Conservation (phyloP, 2,329 filamentous ascomycete genomes). For the Microdochium trichocladiopsis region DNA sequence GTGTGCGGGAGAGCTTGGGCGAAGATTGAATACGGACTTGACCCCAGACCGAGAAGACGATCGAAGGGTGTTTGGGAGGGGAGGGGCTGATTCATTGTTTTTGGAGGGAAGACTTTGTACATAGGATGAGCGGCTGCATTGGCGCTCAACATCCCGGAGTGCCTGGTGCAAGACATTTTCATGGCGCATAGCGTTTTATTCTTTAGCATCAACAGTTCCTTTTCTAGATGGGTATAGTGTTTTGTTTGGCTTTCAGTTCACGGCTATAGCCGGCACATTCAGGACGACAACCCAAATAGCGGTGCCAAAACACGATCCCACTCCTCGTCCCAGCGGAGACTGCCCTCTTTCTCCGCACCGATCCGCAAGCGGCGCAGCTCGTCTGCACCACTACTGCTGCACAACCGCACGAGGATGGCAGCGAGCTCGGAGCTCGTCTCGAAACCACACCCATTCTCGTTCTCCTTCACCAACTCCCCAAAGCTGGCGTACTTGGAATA, state of each 20-base stretch:
- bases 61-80: neutral
- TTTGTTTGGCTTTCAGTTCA: neutral
- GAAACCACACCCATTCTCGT: slow-evolving; percentile 81
- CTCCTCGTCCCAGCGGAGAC: slow-evolving; percentile 80
- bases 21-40: slow-evolving; percentile 44
- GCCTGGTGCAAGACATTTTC: neutral
- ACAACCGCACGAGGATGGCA: slow-evolving; percentile 55
- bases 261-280: neutral
- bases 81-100: too few relatives aligned
- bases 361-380: slow-evolving; percentile 55
- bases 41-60: neutral
- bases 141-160: neutral
- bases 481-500: slow-evolving; percentile 85
- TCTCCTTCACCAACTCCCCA: slow-evolving; percentile 82
- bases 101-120: neutral
- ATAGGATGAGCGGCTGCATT: neutral
- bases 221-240: neutral
- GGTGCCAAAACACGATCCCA: slow-evolving; percentile 80
- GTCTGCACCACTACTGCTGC: slow-evolving; percentile 33
- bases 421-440: slow-evolving; percentile 61
- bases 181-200: neutral
- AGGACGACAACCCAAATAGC: slow-evolving; percentile 47
- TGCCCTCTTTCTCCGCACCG: slow-evolving; percentile 69
- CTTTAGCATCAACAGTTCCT: neutral
- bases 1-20: slow-evolving; percentile 75